Evolutionary conservation across 805 yeast species (phyloP).

Genomic region (Saccharomycopsis sp.): DNA sequence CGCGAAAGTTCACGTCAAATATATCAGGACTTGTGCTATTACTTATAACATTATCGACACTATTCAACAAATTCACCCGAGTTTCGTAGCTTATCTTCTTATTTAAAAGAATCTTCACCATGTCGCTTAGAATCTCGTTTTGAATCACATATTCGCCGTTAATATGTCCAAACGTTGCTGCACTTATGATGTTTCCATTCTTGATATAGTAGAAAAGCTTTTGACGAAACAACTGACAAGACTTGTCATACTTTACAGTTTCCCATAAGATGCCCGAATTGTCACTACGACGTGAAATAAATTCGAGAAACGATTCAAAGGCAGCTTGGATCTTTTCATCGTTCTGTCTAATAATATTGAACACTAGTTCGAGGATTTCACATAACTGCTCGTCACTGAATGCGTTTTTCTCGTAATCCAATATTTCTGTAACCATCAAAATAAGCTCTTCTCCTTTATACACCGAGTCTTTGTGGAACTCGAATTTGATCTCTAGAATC

Average conservation of each 20-base stretch:
- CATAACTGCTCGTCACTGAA: not conserved
- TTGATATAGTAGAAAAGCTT: constrained; percentile 35
- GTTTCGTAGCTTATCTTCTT: constrained; percentile 27
- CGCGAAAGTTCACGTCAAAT: constrained; percentile 5
- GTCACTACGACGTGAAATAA: constrained; percentile 2
- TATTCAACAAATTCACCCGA: constrained; percentile 19
- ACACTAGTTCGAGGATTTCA: constrained; percentile 22
- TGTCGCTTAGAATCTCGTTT: constrained; percentile 9
- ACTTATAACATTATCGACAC: constrained; percentile 14
- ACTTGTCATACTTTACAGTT: not conserved
- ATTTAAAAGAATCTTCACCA: constrained; percentile 28
- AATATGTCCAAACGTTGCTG: constrained; percentile 32
- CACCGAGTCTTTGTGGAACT: constrained; percentile 30
- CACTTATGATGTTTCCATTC: constrained; percentile 33
- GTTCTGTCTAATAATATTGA: constrained; percentile 27
- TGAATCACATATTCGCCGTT: not conserved
- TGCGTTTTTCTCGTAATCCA: constrained; percentile 1
- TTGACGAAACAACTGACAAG: constrained; percentile 18
- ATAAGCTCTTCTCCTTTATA: constrained; percentile 36
- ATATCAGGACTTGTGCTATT: not conserved
- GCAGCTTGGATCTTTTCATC: constrained; percentile 23
- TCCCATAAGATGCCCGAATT: not conserved
- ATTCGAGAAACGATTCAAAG: constrained; percentile 29
- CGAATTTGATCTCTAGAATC: constrained; percentile 22
- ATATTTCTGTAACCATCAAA: constrained; percentile 21